These are phyloP conservation scores for Aspergillus pseudoglaucus DNA, from an alignment of 2,329 filamentous ascomycete species.

Conservation along the genomic window DNA sequence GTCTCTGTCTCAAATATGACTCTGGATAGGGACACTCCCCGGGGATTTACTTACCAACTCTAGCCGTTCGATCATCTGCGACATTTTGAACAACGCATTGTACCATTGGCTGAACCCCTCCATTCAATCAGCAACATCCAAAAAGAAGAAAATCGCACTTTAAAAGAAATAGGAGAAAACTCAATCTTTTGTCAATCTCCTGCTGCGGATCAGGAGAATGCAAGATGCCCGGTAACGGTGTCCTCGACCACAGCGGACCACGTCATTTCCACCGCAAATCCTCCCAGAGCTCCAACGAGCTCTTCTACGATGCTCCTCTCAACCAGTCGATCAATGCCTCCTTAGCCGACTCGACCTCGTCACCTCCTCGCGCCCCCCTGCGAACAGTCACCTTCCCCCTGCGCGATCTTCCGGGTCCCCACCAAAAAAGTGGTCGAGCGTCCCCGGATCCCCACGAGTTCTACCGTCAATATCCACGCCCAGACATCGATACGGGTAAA, in stretches of 20 bases:
- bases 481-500: slow-evolving; percentile 20
- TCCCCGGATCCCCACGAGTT: slow-evolving; percentile 47
- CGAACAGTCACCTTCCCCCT: slow-evolving; percentile 5
- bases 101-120: slow-evolving; percentile 15
- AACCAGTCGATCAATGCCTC: slow-evolving; percentile 20
- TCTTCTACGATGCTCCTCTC: slow-evolving; percentile 17
- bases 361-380: slow-evolving; percentile 13
- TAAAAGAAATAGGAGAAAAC: slow-evolving; percentile 3
- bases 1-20: slow-evolving; percentile 30
- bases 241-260: slow-evolving; percentile 24
- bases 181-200: no score
- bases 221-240: slow-evolving; percentile 40
- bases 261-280: slow-evolving; percentile 26
- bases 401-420: slow-evolving; percentile 13
- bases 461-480: slow-evolving; percentile 42
- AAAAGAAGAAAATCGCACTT: slow-evolving; percentile 1
- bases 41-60: slow-evolving; percentile 33
- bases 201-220: slow-evolving; percentile 18
- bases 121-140: slow-evolving; percentile 18
- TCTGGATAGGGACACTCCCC: slow-evolving; percentile 30
- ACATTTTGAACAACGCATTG: slow-evolving; percentile 36
- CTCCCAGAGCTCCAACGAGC: slow-evolving; percentile 17
- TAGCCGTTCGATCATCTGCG: slow-evolving; percentile 25
- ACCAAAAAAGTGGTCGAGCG: slow-evolving; percentile 10
- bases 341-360: slow-evolving; percentile 18